Percentiles rank a stretch among this genome's conserved stretches.
Evolutionary conservation across 805 yeast species (phyloP).

Genomic region (Saturnispora zaruensis): DNA sequence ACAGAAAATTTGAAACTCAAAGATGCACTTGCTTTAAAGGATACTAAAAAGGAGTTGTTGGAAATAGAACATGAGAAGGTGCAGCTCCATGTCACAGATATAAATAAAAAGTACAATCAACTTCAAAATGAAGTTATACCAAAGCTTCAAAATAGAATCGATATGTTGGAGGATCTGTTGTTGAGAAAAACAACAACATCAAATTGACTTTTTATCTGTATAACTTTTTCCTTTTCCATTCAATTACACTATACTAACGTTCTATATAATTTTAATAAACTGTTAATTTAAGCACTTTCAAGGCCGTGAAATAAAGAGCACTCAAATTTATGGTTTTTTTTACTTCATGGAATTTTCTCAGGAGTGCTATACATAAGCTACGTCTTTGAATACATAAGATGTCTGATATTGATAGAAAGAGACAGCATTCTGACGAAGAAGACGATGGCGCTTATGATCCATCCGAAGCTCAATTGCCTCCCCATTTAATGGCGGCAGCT

Average conservation of each 20-base stretch:
- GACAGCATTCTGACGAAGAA: slow-evolving; percentile 5
- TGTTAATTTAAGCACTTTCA: neutral
- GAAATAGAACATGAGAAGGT: slow-evolving; percentile 31
- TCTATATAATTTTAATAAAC: neutral
- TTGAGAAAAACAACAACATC: neutral
- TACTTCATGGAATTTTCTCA: neutral
- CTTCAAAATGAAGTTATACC: slow-evolving; percentile 39
- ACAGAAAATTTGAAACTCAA: slow-evolving; percentile 1
- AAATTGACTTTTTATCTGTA: neutral
- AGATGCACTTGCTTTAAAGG: slow-evolving; percentile 6
- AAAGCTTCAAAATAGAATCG: slow-evolving; percentile 35
- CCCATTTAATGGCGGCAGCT: slow-evolving; percentile 3
- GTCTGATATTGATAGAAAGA: slow-evolving; percentile 3
- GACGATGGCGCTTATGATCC: slow-evolving; percentile 3
- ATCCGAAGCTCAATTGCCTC: slow-evolving; percentile 3
- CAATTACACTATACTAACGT: neutral
- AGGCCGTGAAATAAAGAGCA: neutral
- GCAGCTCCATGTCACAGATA: slow-evolving; percentile 32
- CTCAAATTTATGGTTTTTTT: neutral
- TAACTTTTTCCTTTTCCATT: neutral
- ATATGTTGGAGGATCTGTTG: slow-evolving; percentile 23
- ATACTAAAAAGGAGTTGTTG: slow-evolving; percentile 36
- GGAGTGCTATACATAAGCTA: neutral
- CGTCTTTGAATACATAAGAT: neutral
- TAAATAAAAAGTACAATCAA: slow-evolving; percentile 34